Conservation (phyloP, 768 basidiomycete species). For the Rhizopogon salebrosus region DNA sequence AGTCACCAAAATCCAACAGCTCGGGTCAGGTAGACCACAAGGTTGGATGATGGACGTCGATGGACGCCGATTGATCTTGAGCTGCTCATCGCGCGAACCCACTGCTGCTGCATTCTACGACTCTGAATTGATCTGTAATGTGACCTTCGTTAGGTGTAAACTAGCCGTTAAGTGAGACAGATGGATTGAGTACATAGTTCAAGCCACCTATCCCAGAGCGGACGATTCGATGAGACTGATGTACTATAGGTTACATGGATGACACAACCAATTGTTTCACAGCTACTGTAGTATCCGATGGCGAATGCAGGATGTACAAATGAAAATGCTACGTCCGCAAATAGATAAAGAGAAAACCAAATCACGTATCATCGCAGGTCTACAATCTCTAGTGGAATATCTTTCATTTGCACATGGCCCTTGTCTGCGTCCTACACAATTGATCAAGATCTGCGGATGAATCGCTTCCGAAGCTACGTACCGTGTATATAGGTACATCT, state of each 20-base stretch:
- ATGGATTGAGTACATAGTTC: no score
- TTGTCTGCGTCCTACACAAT: constrained; percentile 69
- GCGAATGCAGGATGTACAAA: neutral
- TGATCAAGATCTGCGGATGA: neutral
- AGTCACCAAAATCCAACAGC: no score
- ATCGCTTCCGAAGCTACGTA: constrained; percentile 31
- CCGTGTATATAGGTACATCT: constrained; percentile 81
- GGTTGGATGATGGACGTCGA: no score
- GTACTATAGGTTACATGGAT: constrained; percentile 32
- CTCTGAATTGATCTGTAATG: no score
- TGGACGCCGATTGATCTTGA: no score
- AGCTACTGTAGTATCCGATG: constrained; percentile 4
- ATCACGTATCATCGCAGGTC: constrained; percentile 53
- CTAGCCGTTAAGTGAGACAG: no score
- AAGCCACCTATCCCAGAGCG: no score
- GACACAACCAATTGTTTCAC: constrained; percentile 48
- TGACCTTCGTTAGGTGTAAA: no score
- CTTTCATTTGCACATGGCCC: constrained; percentile 78
- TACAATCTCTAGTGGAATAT: constrained; percentile 73
- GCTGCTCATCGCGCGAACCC: no score
- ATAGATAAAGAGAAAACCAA: neutral
- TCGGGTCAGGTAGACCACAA: no score
- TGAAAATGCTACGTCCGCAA: neutral
- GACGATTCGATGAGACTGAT: no score
- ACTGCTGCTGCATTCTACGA: no score